Conservation (phyloP, 768 basidiomycete species). For the Sporobolomyces pararoseus region DNA sequence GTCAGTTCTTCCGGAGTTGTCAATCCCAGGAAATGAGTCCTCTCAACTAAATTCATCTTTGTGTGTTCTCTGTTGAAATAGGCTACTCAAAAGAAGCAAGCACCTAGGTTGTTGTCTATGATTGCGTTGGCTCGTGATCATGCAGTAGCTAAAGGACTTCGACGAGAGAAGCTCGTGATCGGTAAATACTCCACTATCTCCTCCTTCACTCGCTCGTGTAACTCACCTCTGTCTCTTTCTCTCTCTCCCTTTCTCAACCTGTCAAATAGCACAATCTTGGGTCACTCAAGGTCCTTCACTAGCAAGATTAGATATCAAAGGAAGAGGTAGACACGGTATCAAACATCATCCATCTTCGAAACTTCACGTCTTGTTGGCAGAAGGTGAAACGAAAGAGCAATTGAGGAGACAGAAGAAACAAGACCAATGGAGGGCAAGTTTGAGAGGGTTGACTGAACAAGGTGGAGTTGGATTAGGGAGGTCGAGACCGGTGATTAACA, state of each 20-base stretch:
- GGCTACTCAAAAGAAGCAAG: conserved; percentile 77
- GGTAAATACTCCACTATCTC: conserved; percentile 56
- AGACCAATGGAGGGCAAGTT: conserved; percentile 35
- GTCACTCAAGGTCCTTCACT: conserved; percentile 74
- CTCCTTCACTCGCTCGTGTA: neutral
- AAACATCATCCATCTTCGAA: conserved; percentile 58
- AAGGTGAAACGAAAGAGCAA: conserved; percentile 54
- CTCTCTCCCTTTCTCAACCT: neutral
- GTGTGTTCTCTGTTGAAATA: neutral
- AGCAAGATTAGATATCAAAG: conserved; percentile 72
- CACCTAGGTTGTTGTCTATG: conserved; percentile 80
- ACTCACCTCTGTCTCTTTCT: neutral
- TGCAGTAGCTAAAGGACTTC: conserved; percentile 73
- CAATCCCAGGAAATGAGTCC: neutral
- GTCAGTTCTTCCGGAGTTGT: conserved; percentile 52
- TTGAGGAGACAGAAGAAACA: conserved; percentile 54
- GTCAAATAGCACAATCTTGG: conserved; percentile 81
- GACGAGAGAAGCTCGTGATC: conserved; percentile 69
- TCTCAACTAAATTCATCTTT: neutral
- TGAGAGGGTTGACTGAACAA: conserved; percentile 30
- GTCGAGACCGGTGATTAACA: conserved; percentile 27
- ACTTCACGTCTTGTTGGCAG: conserved; percentile 45
- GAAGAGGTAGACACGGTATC: conserved; percentile 74
- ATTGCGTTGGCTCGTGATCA: conserved; percentile 80
- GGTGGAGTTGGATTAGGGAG: conserved; percentile 23